Evolutionary conservation across 2,329 filamentous ascomycete genomes (phyloP).

Genomic region (Ophiostoma fasciatum): DNA sequence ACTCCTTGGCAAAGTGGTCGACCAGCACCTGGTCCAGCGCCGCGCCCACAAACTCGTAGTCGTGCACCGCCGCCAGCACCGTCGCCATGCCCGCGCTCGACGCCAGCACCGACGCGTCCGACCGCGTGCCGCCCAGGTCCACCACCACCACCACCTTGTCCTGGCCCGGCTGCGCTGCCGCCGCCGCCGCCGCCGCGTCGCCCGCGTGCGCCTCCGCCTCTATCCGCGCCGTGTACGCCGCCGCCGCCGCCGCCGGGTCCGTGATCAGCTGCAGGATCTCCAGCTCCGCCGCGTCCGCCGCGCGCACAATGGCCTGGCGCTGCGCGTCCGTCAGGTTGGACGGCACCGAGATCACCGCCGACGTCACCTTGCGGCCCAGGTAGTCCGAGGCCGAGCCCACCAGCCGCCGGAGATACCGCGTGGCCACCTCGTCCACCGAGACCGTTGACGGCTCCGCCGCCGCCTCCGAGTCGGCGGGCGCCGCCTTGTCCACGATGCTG

Average conservation of each 20-base stretch:
- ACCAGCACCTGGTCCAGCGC: constrained; percentile 83
- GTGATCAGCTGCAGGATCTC: constrained; percentile 87
- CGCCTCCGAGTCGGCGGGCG: constrained; percentile 33
- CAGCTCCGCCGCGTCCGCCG: constrained; percentile 66
- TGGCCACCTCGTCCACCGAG: constrained; percentile 65
- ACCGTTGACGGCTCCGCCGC: constrained; percentile 43
- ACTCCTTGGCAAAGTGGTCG: constrained; percentile 97
- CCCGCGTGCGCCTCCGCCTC: constrained; percentile 76
- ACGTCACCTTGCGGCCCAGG: constrained; percentile 69
- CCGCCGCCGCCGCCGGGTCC: constrained; percentile 75
- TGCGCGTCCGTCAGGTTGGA: constrained; percentile 87
- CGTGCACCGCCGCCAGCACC: constrained; percentile 80
- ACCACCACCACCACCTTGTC: constrained; percentile 90
- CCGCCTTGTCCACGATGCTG: constrained; percentile 61
- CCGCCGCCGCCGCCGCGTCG: constrained; percentile 72
- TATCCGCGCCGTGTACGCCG: constrained; percentile 81
- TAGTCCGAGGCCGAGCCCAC: constrained; percentile 77
- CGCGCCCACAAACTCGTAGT: constrained; percentile 82
- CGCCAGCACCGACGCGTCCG: constrained; percentile 79
- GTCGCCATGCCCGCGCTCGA: constrained; percentile 94
- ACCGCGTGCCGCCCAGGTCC: constrained; percentile 83
- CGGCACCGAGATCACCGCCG: constrained; percentile 86
- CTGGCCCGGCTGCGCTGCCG: constrained; percentile 54
- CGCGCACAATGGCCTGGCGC: constrained; percentile 61
- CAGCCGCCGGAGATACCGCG: constrained; percentile 71